Percentiles rank a stretch among this genome's conserved stretches.
Conservation (phyloP, 2,329 filamentous ascomycete species). For the Pseudogymnoascus sp. region DNA sequence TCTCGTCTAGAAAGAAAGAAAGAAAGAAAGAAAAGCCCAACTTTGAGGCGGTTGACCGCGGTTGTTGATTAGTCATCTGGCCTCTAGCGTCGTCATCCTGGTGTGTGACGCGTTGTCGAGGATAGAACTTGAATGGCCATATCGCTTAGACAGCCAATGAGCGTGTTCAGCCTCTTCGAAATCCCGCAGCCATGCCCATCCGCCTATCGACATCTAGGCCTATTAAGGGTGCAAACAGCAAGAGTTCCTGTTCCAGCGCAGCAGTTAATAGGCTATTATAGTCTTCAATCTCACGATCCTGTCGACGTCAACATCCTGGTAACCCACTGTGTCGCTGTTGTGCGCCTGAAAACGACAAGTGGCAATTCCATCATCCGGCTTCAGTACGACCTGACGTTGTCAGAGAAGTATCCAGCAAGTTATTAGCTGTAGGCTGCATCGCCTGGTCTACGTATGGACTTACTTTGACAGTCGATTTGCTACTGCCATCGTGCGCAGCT, state of each 20-base stretch:
- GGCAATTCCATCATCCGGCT: slow-evolving; percentile 7
- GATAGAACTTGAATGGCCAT: slow-evolving; percentile 7
- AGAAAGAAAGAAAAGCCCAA: not conserved
- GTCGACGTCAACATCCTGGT: not conserved
- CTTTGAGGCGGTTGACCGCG: not conserved
- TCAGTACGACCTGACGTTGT: not conserved
- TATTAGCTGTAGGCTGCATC: slow-evolving; percentile 5
- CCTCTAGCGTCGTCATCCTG: slow-evolving; percentile 5
- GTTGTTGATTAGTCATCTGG: not conserved
- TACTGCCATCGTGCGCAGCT: slow-evolving; percentile 11
- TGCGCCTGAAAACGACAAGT: not conserved
- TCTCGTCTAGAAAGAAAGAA: not conserved
- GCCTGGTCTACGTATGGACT: slow-evolving; percentile 2
- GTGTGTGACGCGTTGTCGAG: slow-evolving; percentile 3
- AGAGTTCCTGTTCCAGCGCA: slow-evolving; percentile 3
- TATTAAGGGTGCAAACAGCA: slow-evolving; percentile 6
- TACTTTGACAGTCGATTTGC: not conserved
- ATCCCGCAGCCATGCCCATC: slow-evolving; percentile 3
- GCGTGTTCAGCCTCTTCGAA: slow-evolving; percentile 1
- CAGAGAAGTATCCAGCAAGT: not conserved
- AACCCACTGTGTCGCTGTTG: not conserved
- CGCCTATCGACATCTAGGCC: slow-evolving; percentile 8
- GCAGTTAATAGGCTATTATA: not conserved
- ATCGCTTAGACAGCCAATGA: slow-evolving; percentile 1
- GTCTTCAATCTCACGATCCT: not conserved